Conservation (phyloP, 2,329 filamentous ascomycete species). For the Fusarium pseudograminearum region DNA sequence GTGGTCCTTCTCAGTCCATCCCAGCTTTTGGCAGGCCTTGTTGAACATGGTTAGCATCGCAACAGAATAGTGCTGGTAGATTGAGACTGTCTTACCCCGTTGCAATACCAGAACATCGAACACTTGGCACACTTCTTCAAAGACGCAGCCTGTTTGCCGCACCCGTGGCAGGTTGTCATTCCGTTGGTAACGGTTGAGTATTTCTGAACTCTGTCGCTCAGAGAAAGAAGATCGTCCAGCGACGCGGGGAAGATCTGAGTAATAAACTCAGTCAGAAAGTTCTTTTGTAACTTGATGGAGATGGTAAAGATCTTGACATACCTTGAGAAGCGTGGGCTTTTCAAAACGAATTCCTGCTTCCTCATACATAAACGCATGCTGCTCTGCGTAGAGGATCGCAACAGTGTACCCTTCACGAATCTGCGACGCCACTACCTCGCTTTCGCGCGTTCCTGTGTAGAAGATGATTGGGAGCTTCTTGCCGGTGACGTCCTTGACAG, state of each 20-base stretch:
- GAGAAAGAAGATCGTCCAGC: not conserved
- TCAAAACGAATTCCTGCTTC: not conserved
- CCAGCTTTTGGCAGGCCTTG: not conserved
- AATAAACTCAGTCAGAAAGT: not conserved
- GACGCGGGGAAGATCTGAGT: not conserved
- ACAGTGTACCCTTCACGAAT: not conserved
- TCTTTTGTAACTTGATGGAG: rapidly evolving
- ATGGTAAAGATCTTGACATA: not conserved
- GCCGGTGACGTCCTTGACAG: not conserved
- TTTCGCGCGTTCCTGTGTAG: not conserved
- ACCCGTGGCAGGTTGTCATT: not conserved
- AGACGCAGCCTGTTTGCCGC: not conserved
- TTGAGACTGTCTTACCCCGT: not conserved
- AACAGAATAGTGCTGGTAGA: rapidly evolving
- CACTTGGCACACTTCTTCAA: not conserved
- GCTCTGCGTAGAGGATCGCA: not conserved
- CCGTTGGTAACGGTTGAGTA: not conserved
- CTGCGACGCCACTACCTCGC: not conserved
- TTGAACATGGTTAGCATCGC: not conserved
- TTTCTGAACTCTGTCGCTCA: not conserved
- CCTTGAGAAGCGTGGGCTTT: not conserved
- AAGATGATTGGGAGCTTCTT: not conserved
- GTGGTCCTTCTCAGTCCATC: not conserved
- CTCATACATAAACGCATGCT: not conserved
- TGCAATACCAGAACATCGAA: not conserved